These are phyloP conservation scores for Eragrostis nindensis DNA, from an alignment of 176 grass and related monocot species.

Conservation along the genomic window DNA sequence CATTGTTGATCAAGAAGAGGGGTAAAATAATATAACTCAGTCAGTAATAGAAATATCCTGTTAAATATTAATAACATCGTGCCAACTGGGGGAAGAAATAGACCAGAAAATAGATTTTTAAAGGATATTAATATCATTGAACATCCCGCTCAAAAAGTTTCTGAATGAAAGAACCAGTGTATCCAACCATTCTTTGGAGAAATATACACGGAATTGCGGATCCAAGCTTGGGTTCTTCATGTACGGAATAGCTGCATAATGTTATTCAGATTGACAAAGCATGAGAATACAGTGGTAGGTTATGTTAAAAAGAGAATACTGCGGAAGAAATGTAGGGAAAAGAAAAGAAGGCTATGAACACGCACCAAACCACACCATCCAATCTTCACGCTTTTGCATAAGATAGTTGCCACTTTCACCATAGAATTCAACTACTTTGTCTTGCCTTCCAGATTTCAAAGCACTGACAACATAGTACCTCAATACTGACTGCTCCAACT, in stretches of 20 bases:
- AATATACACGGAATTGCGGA: constrained; percentile 93
- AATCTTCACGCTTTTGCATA: constrained; percentile 82
- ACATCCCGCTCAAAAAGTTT: constrained; percentile 89
- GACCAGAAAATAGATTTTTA: background rate
- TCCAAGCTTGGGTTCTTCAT: constrained; percentile 83
- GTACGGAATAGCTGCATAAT: constrained; percentile 90
- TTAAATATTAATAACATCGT: constrained; percentile 15
- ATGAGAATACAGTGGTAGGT: constrained; percentile 25
- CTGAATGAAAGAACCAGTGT: constrained; percentile 80
- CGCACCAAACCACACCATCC: constrained; percentile 90
- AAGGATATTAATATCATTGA: constrained; percentile 99
- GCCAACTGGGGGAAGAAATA: background rate
- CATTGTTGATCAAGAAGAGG: background rate
- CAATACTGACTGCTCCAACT: constrained; percentile 79
- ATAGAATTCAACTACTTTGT: constrained; percentile 88
- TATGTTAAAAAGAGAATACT: constrained; percentile 35
- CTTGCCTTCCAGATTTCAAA: constrained; percentile 72
- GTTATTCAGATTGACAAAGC: constrained; percentile 40
- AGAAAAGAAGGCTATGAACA: constrained; percentile 32
- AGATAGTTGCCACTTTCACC: constrained; percentile 60
- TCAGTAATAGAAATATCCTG: background rate
- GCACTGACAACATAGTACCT: constrained; percentile 88
- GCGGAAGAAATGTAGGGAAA: constrained; percentile 21
- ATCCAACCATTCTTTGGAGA: constrained; percentile 95
- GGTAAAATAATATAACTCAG: constrained; percentile 17